A percentile compares a stretch with the other conserved stretches of the same genome.
Evolutionary conservation across 805 yeast genomes (phyloP).

Genomic region (Lipomyces sp.): DNA sequence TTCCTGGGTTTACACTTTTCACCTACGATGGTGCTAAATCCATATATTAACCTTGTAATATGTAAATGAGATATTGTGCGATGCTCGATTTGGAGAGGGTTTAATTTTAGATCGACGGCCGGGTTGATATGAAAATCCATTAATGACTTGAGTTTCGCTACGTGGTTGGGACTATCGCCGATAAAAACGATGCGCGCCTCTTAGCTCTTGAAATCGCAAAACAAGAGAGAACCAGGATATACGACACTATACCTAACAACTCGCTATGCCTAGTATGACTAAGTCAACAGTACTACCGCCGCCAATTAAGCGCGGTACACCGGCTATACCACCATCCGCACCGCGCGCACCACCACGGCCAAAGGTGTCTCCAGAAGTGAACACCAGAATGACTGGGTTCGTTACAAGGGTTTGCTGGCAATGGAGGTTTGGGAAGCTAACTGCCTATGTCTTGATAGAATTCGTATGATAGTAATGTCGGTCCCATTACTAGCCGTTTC

Average conservation of each 20-base stretch:
- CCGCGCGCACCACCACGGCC: neutral
- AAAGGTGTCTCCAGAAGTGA: neutral
- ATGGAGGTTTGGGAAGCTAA: slow-evolving; percentile 11
- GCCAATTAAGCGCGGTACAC: slow-evolving; percentile 6
- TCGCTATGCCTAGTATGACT: neutral
- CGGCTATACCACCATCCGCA: slow-evolving; percentile 21
- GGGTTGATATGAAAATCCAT: too few species aligned
- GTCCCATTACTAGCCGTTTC: slow-evolving; percentile 29
- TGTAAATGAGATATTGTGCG: too few species aligned
- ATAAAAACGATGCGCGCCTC: too few species aligned
- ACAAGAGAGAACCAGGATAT: neutral
- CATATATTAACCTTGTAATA: too few species aligned
- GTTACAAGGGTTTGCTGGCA: neutral
- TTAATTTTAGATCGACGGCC: too few species aligned
- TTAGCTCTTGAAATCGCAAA: too few species aligned
- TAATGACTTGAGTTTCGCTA: too few species aligned
- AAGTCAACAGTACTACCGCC: slow-evolving; percentile 2
- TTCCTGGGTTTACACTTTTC: too few species aligned
- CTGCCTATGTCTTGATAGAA: slow-evolving; percentile 11
- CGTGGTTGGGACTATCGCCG: too few species aligned
- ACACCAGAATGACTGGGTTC: slow-evolving; percentile 1
- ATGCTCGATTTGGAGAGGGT: too few species aligned
- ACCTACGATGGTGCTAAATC: too few species aligned
- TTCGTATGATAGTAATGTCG: slow-evolving; percentile 32
- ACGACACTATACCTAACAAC: neutral